Base-by-base conservation (phyloP, 306 rosid species). In the Comarum palustre region DNA sequence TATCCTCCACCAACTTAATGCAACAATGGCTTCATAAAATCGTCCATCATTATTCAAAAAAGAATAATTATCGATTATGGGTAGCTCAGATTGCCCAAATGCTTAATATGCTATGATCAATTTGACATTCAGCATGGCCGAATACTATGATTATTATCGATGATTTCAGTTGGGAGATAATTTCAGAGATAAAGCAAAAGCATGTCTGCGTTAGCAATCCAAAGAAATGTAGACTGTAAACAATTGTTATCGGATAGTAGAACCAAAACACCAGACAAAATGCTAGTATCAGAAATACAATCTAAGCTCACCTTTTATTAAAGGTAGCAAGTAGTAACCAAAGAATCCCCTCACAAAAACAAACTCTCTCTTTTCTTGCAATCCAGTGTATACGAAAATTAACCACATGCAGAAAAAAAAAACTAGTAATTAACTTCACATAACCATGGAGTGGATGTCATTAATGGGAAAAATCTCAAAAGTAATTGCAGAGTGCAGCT, bases 361-460 rank as follows among this genome's bases (percentile, higher is more conserved):
- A 52, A 0, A 5, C 17, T 55, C 46, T 55, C 43, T 24, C 42
- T 46, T 75, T 74, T 66, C 38, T 55, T 82, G 68, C 68, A 59
- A 38, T 61, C 75, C 84, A 74, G 24, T 68, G 46, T 36, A n/a
- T 66, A 25, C 7, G 74, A 29, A 73, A 76, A 60, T 62, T 32
- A 65, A 68, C 42, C 68, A 51, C 60, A 22, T 20, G 13, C 62
- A 54, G 63, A 42, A 71, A 66, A 22, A 32, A 27, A 68, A 62
- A 20, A 59, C 20, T 60, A 74, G 63, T 20, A 72, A 48, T 60
- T 78, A 77, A 70, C 73, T 76, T 84, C 75, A 75, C 73, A 71
- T 57, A 60, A 25, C 58, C 66, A 76, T n/a, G 75, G 63, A 34
- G 11, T 59, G 66, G 73, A 27, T 29, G 59, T 31, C 47, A 62